phyloP scores from a whole-genome alignment of 805 yeast genomes.

The Barnettozyma vustinii region DNA sequence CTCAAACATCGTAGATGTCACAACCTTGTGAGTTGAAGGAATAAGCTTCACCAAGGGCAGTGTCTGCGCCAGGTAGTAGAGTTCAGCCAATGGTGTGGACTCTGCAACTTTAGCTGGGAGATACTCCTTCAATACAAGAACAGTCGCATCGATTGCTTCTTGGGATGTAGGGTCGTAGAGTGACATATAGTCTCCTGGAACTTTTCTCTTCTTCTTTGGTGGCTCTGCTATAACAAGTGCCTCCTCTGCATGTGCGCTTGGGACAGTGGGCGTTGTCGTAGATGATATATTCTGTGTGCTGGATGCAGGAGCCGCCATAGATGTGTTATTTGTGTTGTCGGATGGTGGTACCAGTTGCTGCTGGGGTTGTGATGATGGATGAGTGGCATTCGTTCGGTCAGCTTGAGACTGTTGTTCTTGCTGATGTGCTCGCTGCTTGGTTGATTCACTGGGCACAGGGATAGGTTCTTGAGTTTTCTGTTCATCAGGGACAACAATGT shows the following conservation, averaged over 20 bases:
- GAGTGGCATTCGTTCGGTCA: neutral
- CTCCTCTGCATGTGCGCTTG: neutral
- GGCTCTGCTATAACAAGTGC: neutral
- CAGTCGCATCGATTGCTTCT: constrained; percentile 39
- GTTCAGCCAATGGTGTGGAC: constrained; percentile 71
- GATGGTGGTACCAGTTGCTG: neutral
- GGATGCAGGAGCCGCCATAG: neutral
- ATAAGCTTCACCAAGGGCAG: constrained; percentile 76
- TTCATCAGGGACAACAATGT: constrained; percentile 4
- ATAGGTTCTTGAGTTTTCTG: neutral
- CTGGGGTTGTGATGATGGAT: neutral
- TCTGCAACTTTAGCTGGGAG: constrained; percentile 51
- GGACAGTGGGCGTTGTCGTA: neutral
- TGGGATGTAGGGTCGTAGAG: constrained; percentile 30
- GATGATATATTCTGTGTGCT: neutral
- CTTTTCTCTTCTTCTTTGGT: constrained; percentile 12
- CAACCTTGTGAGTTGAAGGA: constrained; percentile 80
- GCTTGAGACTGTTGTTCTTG: neutral
- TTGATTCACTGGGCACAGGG: neutral
- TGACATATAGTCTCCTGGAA: constrained; percentile 13
- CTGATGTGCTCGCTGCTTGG: neutral
- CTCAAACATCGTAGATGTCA: constrained; percentile 81
- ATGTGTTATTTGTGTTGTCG: neutral
- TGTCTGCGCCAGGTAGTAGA: constrained; percentile 83
- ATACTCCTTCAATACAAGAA: constrained; percentile 43